Evolutionary conservation across 2,329 filamentous ascomycete genomes (phyloP), one percentile per base, ranked within the genome.

Genomic region (Cyphellophora europaea): DNA sequence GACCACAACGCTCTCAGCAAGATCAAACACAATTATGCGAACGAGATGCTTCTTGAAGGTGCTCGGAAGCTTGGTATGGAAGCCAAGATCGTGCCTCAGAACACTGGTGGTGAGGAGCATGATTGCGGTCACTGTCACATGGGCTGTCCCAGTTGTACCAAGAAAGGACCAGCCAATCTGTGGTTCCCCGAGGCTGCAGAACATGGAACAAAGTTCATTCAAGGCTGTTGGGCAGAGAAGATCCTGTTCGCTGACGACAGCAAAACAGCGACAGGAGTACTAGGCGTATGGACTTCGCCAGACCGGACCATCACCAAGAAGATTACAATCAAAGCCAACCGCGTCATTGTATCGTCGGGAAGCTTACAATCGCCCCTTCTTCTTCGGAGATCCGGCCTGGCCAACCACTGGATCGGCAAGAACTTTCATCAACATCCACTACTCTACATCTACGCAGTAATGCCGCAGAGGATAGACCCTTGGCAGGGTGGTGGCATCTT

Each of bases 381-480:
- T 2, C 66, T 96, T 28, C 63, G 78, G 45, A 79, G 80, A 32
- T 93, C 86, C 41, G 86, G 86, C 2, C 57, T 95, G 32, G 79
- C 72, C 64, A 94, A 93, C 53, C 69, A 69, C 3, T 79, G 94
- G 37, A 80, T 95, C 43, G 89, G 89, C 16, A 72, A 70, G 5
- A 84, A 95, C 49, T 72, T 95, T 3, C 69, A 91, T 49, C 58
- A 94, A 1, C 89, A 96, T 52, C 89, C 87, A 2, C 79, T 56
- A 68, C 37, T 23, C 30, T 16, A 35, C 3, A 31, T 52, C 17
- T 39, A 36, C 23, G 44, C 38, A 6, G 43, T 37, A 12, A 49
- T 41, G 31, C 42, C 41, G 6, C 19, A 49, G 8, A 38, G 44
- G 5, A 39, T 45, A n/a, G 38, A 50, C 19, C 61, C 57, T 2